These are phyloP conservation scores for Bipolaris zeicola DNA, from an alignment of 2,329 filamentous ascomycete species.

Conservation along the genomic window DNA sequence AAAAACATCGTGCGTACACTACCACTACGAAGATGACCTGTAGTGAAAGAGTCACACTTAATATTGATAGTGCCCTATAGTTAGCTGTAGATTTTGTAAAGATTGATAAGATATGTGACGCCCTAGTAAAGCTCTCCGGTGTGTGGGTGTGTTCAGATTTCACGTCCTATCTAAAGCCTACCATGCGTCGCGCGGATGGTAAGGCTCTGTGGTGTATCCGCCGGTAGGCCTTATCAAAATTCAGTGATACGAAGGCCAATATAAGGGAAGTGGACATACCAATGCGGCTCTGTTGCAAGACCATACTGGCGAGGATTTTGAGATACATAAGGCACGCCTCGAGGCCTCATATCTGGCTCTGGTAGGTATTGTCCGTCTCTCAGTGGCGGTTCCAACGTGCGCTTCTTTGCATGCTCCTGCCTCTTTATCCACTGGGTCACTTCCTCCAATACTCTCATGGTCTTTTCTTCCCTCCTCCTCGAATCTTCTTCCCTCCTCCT, in stretches of 20 bases:
- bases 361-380: neutral
- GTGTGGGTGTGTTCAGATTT: no score
- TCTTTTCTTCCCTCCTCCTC: neutral
- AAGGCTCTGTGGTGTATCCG: no score
- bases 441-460: neutral
- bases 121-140: neutral
- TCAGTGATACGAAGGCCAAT: neutral
- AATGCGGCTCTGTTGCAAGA: neutral
- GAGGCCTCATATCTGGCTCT: neutral
- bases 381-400: neutral
- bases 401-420: neutral
- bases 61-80: neutral
- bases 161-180: no score
- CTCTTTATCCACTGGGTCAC: neutral
- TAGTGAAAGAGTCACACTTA: neutral
- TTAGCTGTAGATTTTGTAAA: neutral
- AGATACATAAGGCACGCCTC: neutral
- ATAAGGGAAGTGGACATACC: neutral
- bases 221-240: neutral
- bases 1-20: neutral
- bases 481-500: neutral
- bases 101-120: neutral
- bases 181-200: no score
- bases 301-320: neutral
- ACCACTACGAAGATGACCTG: neutral